phyloP scores from a whole-genome alignment of 805 yeast species.

The Wickerhamiella azyma region DNA sequence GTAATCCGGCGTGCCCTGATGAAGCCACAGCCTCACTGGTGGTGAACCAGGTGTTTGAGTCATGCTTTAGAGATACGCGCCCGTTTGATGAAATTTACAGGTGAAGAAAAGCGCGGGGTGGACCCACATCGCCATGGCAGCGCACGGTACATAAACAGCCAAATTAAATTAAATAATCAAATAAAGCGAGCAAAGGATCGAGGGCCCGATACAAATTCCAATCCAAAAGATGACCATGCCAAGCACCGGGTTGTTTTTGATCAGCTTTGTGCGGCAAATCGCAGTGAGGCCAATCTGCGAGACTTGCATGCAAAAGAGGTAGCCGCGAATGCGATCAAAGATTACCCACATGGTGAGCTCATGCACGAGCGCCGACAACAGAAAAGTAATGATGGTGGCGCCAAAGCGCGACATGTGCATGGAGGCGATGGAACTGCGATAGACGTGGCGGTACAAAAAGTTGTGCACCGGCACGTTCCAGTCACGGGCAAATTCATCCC shows the following conservation, averaged over 20 bases:
- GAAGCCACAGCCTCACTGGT: conserved; percentile 61
- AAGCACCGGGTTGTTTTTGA: conserved; percentile 42
- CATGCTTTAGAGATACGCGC: conserved; percentile 88
- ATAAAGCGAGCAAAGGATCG: conserved; percentile 73
- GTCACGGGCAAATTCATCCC: conserved; percentile 84
- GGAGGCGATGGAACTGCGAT: conserved; percentile 76
- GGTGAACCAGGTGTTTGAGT: conserved; percentile 80
- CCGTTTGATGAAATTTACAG: conserved; percentile 89
- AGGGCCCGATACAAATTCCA: conserved; percentile 82
- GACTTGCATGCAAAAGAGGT: conserved; percentile 70
- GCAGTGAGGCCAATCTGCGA: conserved; percentile 69
- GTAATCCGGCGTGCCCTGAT: conserved; percentile 70
- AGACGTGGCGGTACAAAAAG: conserved; percentile 82
- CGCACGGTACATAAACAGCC: neutral
- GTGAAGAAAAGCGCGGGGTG: conserved; percentile 21
- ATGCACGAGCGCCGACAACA: conserved; percentile 71
- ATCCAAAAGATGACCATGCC: conserved; percentile 85
- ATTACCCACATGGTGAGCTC: conserved; percentile 87
- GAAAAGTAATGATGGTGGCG: conserved; percentile 49
- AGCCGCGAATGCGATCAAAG: conserved; percentile 68
- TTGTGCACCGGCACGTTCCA: conserved; percentile 94
- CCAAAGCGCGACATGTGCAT: conserved; percentile 46
- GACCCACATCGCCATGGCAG: too few species aligned
- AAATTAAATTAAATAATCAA: conserved; percentile 41
- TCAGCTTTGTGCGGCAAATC: conserved; percentile 43